Conservation (phyloP, 2,329 filamentous ascomycete genomes). For the Kalmusia sp. region DNA sequence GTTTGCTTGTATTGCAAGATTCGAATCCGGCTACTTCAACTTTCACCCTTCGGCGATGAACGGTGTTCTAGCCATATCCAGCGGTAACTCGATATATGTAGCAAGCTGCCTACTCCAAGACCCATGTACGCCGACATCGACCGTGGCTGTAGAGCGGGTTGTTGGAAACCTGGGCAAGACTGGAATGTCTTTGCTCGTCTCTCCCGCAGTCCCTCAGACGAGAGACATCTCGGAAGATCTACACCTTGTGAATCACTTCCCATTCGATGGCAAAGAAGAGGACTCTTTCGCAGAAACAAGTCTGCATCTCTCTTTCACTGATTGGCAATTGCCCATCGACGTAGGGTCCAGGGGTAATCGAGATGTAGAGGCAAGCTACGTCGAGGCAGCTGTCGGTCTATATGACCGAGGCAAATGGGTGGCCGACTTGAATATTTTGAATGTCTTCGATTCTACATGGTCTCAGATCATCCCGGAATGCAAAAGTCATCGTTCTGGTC, state of each 20-base stretch:
- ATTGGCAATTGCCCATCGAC: constrained; percentile 18
- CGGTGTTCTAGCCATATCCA: constrained; percentile 10
- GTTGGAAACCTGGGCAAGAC: constrained; percentile 24
- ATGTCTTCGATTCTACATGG: not conserved
- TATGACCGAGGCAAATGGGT: constrained; percentile 29
- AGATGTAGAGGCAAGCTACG: constrained; percentile 19
- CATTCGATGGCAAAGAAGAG: constrained; percentile 22
- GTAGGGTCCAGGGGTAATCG: constrained; percentile 11
- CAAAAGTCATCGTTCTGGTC: not conserved
- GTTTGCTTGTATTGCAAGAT: constrained; percentile 11
- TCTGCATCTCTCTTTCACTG: constrained; percentile 31
- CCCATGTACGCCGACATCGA: not conserved
- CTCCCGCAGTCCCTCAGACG: constrained; percentile 15
- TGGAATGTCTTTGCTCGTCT: constrained; percentile 20
- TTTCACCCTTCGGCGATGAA: constrained; percentile 5
- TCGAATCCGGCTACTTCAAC: constrained; percentile 10
- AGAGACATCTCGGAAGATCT: constrained; percentile 3
- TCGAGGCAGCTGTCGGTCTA: constrained; percentile 23
- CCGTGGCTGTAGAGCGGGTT: not conserved
- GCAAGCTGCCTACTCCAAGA: constrained; percentile 4
- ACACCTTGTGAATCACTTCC: constrained; percentile 17
- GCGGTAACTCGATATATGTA: constrained; percentile 10
- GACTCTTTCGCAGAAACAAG: constrained; percentile 24
- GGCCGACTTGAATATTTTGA: constrained; percentile 25
- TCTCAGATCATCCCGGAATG: not conserved